Base-by-base conservation (phyloP, 164 flowering plant genomes). In the Tinospora cordifolia region DNA sequence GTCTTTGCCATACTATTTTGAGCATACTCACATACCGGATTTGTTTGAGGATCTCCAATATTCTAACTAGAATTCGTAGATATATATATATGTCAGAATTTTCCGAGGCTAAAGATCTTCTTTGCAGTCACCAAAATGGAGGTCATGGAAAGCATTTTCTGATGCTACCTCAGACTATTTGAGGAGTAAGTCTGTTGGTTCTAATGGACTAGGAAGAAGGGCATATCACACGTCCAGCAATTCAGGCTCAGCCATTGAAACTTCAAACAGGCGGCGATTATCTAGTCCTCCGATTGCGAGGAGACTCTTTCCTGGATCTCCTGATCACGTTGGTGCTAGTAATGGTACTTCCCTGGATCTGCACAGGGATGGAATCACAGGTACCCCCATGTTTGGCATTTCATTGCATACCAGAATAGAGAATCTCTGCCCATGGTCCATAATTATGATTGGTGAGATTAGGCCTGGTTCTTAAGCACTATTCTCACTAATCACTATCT, bases 201-300 rank as follows among this genome's bases (percentile, higher is more conserved):
- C 82, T 39, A 75, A 81, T 69, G 82, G 81, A 30, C 24, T 39
- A 59, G 60, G 63, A 60, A 74, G 83, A 75, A 83, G 81, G 71
- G 68, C 19, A 36, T 82, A 84, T 74, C 85, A 86, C 75, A 69
- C 78, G 51, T 71, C 80, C 24, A 66, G 60, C 46, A 14, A 34
- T 71, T 69, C 67, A 22, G 44, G 64, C 58, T 69, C 81, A 40
- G 68, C 39, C 44, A 59, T 69, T 8, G 77, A 46, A 25, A 76
- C 77, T 47, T 30, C 81, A 41, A 73, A 57, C 26, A 72, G 59
- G 58, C 67, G 75, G 10, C 74, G 54, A 11, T 27, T 67, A 25
- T 80, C 83, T 63, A 82, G 82, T 41, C 79, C 79, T 75, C 78
- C 86, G 64, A 39, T 78, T 46, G 79, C 41, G 49, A 75, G 76